Evolutionary conservation across 257 asterid genomes (phyloP).

Genomic region (Jacaranda mimosifolia): DNA sequence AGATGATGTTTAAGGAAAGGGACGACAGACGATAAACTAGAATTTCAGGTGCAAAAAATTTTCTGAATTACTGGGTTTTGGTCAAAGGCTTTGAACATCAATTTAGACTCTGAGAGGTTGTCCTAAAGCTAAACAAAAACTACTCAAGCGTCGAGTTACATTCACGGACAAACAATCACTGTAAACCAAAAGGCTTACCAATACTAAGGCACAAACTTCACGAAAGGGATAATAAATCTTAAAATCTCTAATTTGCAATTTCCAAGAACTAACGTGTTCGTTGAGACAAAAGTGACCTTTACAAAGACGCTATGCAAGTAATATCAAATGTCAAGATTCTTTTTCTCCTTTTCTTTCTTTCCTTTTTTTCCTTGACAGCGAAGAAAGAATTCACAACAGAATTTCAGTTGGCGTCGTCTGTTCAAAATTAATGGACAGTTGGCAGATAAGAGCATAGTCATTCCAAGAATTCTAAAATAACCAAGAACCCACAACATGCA

Average conservation of each 20-base stretch:
- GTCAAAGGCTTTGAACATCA: not conserved
- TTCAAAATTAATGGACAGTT: not conserved
- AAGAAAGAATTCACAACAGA: not conserved
- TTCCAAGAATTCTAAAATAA: not conserved
- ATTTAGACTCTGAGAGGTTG: not conserved
- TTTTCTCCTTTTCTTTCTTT: not conserved
- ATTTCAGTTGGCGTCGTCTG: not conserved
- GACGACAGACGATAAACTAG: not conserved
- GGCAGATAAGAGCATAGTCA: not conserved
- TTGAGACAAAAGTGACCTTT: not conserved
- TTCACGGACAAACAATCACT: too few species aligned
- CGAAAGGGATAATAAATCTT: not conserved
- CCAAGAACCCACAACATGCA: not conserved
- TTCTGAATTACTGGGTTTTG: not conserved
- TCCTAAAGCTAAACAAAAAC: not conserved
- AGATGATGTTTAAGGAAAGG: not conserved
- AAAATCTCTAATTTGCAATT: not conserved
- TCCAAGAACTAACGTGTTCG: not conserved
- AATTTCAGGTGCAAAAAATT: not conserved
- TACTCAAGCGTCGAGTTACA: too few species aligned
- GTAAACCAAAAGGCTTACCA: too few species aligned
- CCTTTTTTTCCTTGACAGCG: not conserved
- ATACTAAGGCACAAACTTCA: not conserved
- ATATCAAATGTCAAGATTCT: not conserved
- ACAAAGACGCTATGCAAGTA: not conserved